These are phyloP conservation scores for Lodderomyces elongisporus DNA, from an alignment of 1,139 yeast genomes.

Conservation along the genomic window DNA sequence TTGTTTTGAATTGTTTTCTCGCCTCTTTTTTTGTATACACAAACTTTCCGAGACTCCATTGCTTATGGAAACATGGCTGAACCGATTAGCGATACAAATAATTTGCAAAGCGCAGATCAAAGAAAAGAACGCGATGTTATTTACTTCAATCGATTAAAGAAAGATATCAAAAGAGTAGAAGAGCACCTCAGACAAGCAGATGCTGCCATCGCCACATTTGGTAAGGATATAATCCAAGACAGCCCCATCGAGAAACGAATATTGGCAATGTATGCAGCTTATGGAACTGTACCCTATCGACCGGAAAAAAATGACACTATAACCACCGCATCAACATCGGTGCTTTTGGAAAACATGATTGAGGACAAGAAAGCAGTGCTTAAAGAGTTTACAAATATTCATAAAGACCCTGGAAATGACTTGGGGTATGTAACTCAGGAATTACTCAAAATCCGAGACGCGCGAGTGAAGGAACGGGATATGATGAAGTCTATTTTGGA, in stretches of 20 bases:
- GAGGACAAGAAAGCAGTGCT: constrained; percentile 9
- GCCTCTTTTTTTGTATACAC: no score
- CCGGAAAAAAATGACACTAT: constrained; percentile 37
- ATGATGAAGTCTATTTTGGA: background rate
- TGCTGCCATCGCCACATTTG: constrained; percentile 17
- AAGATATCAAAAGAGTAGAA: constrained; percentile 25
- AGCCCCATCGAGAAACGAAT: constrained; percentile 15
- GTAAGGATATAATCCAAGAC: constrained; percentile 4
- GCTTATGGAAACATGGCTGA: no score
- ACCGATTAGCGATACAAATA: no score
- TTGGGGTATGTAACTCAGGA: background rate
- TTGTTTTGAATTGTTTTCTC: no score
- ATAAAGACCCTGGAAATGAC: background rate
- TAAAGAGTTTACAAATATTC: background rate
- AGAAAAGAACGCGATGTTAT: background rate
- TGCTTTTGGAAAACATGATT: constrained; percentile 15
- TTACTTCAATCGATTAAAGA: constrained; percentile 23
- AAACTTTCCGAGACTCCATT: no score
- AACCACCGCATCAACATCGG: constrained; percentile 31
- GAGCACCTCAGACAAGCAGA: constrained; percentile 28
- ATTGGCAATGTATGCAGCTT: constrained; percentile 26
- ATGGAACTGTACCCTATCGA: constrained; percentile 26
- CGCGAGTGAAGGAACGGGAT: background rate
- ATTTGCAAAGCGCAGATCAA: background rate
- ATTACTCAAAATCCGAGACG: background rate